These are phyloP conservation scores for Chlorella variabilis DNA, from an alignment of 163 green algal species.

Conservation along the genomic window DNA sequence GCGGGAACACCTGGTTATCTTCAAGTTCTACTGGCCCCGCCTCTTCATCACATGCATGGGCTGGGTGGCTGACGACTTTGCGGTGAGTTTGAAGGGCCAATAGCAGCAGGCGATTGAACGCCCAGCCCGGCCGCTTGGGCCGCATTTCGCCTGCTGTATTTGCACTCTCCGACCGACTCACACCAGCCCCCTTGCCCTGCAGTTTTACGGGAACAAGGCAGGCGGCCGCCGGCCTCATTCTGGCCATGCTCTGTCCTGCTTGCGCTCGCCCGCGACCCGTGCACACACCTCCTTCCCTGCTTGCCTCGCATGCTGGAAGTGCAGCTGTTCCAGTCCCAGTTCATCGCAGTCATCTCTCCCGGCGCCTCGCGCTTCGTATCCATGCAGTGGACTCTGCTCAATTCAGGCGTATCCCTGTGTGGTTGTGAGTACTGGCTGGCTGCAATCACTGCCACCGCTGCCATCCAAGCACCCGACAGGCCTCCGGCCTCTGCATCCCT, in stretches of 20 bases:
- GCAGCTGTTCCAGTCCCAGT: constrained; percentile 33
- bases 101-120: neutral
- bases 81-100: neutral
- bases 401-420: constrained; percentile 4
- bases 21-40: constrained; percentile 30
- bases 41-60: constrained; percentile 29
- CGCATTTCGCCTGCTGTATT: too few relatives aligned
- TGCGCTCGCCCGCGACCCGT: too few relatives aligned
- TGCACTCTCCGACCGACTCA: too few relatives aligned
- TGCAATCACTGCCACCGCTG: neutral
- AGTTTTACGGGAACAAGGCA: constrained; percentile 37
- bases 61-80: constrained; percentile 38
- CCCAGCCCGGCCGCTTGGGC: neutral
- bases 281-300: too few relatives aligned
- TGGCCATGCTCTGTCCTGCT: too few relatives aligned
- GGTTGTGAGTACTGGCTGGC: constrained; percentile 10
- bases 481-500: neutral
- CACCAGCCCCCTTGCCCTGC: neutral
- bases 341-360: constrained; percentile 29
- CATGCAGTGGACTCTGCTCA: constrained; percentile 40
- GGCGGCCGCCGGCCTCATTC: too few relatives aligned
- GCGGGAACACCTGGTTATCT: constrained; percentile 17
- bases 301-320: too few relatives aligned
- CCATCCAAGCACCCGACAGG: too few relatives aligned
- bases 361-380: neutral